These are phyloP conservation scores for Suillus weaverae DNA, from an alignment of 768 basidiomycete species.

Conservation along the genomic window DNA sequence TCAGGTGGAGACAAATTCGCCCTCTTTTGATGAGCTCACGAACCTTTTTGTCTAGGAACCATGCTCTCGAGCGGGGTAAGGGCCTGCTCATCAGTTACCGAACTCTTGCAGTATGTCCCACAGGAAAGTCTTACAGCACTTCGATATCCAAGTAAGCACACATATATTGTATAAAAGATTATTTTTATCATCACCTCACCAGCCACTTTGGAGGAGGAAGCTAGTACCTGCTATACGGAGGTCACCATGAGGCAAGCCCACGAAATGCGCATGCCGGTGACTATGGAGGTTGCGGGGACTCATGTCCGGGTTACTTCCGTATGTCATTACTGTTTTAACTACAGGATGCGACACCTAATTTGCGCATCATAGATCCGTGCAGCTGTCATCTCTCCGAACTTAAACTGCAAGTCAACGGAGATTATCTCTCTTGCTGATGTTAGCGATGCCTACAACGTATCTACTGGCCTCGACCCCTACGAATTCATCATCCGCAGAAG, in stretches of 20 bases:
- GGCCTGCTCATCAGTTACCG: slow-evolving; percentile 62
- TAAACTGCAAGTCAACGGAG: slow-evolving; percentile 79
- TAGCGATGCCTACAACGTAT: slow-evolving; percentile 84
- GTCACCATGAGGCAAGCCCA: slow-evolving; percentile 67
- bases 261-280: slow-evolving; percentile 71
- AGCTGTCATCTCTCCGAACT: slow-evolving; percentile 62
- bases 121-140: slow-evolving; percentile 47
- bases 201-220: slow-evolving; percentile 68
- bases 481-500: slow-evolving; percentile 82
- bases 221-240: slow-evolving; percentile 50
- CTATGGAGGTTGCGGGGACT: slow-evolving; percentile 62
- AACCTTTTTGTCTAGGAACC: slow-evolving; percentile 38
- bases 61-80: slow-evolving; percentile 53
- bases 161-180: neutral
- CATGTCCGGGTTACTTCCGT: slow-evolving; percentile 81
- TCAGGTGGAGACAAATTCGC: slow-evolving; percentile 36
- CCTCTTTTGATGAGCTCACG: slow-evolving; percentile 2
- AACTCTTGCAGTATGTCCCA: slow-evolving; percentile 59
- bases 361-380: slow-evolving; percentile 55
- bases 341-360: slow-evolving; percentile 7
- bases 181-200: slow-evolving; percentile 9
- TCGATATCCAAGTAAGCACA: slow-evolving; percentile 52
- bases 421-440: slow-evolving; percentile 78
- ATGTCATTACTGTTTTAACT: slow-evolving; percentile 23
- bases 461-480: slow-evolving; percentile 70